Evolutionary conservation across 164 flowering plant species (phyloP), one percentile per base, ranked within the genome.

Genomic region (Vitis rotundifolia): DNA sequence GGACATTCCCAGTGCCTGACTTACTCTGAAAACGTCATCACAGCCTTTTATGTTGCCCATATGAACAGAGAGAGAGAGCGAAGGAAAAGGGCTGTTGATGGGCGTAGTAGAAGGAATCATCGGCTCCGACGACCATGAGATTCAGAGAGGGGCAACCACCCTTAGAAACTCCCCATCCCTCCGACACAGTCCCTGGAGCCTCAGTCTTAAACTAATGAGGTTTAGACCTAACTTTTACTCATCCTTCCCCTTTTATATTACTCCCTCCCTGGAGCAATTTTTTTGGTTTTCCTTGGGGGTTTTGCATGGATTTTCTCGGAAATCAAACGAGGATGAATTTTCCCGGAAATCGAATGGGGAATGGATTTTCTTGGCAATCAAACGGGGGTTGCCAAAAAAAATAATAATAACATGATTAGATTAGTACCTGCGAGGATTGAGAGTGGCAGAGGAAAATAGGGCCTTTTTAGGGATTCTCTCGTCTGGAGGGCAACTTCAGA

Each of bases 181-280:
- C 71, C 8, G 14, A 51, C 10, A 52, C 59, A 5, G 13, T 50
- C 69, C 15, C 70, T 26, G 63, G 47, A 77, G 71, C 83, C 83
- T 80, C 83, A 77, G 74, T 64, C 83, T 77, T 74, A 74, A 79
- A 79, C 82, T 73, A 79, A 79, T 73, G 82, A 66, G 76, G 3
- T 16, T 5, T 9, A 66, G 49, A 49, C 70, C 70, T 66, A 69
- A 3, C 13, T 18, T n/a, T n/a, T n/a, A n/a, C n/a, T n/a, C n/a
- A n/a, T n/a, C n/a, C n/a, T n/a, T n/a, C n/a, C n/a, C n/a, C n/a
- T n/a, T n/a, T n/a, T n/a, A n/a, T n/a, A n/a, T n/a, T n/a, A n/a
- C n/a, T n/a, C n/a, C n/a, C n/a, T n/a, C n/a, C n/a, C n/a, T n/a
- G n/a, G n/a, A n/a, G 22, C 22, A 19, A 19, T 19, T 19, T 19